Evolutionary conservation across 1,284 basidiomycete genomes (phyloP).

Genomic region (Sanghuangporus baumii): DNA sequence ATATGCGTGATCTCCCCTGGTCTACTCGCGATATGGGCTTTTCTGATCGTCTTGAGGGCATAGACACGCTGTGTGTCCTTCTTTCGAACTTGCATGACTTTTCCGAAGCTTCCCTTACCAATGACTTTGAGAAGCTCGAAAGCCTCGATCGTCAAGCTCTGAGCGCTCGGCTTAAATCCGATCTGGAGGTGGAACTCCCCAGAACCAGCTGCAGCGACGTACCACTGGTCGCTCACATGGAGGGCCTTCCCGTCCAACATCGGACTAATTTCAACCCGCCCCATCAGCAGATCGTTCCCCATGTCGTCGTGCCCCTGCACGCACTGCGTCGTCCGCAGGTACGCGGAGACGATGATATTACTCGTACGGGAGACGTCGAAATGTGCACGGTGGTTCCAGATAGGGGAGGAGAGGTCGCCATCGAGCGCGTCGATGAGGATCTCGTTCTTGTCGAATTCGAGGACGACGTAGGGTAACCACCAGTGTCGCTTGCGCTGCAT

Average conservation of each 20-base stretch:
- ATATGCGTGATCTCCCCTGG: slow-evolving; percentile 98
- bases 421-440: slow-evolving; percentile 94
- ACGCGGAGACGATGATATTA: slow-evolving; percentile 86
- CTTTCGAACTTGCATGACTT: slow-evolving; percentile 98
- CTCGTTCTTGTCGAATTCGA: slow-evolving; percentile 99
- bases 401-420: slow-evolving; percentile 77
- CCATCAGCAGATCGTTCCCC: slow-evolving; percentile 90
- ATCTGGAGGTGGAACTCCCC: slow-evolving; percentile 97
- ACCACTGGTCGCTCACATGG: slow-evolving; percentile 85
- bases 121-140: slow-evolving; percentile 99
- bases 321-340: slow-evolving; percentile 72
- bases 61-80: slow-evolving; percentile 98
- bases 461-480: slow-evolving; percentile 97
- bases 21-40: slow-evolving; percentile 96
- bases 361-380: slow-evolving; percentile 91
- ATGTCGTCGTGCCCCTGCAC: slow-evolving; percentile 76
- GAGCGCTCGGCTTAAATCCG: slow-evolving; percentile 79
- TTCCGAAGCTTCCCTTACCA: slow-evolving; percentile 96
- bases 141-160: slow-evolving; percentile 87
- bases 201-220: slow-evolving; percentile 74
- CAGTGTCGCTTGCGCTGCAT: slow-evolving; percentile 87
- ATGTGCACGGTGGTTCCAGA: slow-evolving; percentile 96
- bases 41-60: slow-evolving; percentile 97
- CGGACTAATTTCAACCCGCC: slow-evolving; percentile 86
- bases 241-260: slow-evolving; percentile 65